phyloP scores from a whole-genome alignment of 1,139 yeast genomes.

The Tardiomyces blankii region DNA sequence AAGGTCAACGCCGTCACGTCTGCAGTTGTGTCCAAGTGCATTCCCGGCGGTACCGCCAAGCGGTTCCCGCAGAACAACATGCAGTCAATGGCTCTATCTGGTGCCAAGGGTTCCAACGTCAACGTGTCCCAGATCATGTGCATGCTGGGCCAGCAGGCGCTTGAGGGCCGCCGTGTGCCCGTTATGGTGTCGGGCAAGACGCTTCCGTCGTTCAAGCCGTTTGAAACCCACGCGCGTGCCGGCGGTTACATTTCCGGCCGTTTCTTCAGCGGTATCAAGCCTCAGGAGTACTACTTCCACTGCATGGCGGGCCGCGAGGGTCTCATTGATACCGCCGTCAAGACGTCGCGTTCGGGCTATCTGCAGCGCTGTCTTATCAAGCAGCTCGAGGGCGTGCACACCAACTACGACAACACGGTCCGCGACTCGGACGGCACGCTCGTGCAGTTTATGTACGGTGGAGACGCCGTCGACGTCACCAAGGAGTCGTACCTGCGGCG shows the following conservation, averaged over 20 bases:
- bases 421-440: slow-evolving; percentile 93
- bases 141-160: slow-evolving; percentile 96
- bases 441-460: slow-evolving; percentile 94
- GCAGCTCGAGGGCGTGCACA: slow-evolving; percentile 95
- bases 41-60: slow-evolving; percentile 94
- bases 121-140: slow-evolving; percentile 99
- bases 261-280: slow-evolving; percentile 94
- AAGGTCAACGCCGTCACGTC: slow-evolving; percentile 89
- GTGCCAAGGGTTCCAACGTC: slow-evolving; percentile 98
- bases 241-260: slow-evolving; percentile 98
- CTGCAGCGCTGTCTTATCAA: slow-evolving; percentile 97
- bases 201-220: slow-evolving; percentile 91
- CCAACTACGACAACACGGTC: slow-evolving; percentile 88
- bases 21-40: slow-evolving; percentile 85
- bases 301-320: slow-evolving; percentile 99
- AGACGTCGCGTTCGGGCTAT: slow-evolving; percentile 97
- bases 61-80: slow-evolving; percentile 91
- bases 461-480: slow-evolving; percentile 90
- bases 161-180: slow-evolving; percentile 99
- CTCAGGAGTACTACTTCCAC: slow-evolving; percentile 99
- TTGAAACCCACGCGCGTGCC: slow-evolving; percentile 94
- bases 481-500: slow-evolving; percentile 91
- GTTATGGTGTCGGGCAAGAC: slow-evolving; percentile 99
- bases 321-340: slow-evolving; percentile 97
- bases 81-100: slow-evolving; percentile 99